Evolutionary conservation across 805 yeast species (phyloP).

Genomic region (Wickerhamomyces rabaulensis): DNA sequence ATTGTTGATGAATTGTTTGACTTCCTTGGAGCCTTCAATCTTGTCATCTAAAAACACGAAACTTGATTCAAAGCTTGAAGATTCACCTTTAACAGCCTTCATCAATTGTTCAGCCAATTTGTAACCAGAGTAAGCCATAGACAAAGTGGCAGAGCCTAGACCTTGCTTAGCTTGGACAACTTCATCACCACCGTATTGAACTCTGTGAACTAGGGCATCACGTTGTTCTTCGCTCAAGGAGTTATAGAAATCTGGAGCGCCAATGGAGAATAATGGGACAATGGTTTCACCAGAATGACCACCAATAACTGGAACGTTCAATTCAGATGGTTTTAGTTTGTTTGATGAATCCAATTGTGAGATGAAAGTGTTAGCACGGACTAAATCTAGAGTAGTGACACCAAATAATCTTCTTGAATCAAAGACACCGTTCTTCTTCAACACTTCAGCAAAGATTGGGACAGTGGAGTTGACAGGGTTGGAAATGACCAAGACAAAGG

Average conservation of each 20-base stretch:
- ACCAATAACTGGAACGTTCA: conserved; percentile 68
- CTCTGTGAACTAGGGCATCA: conserved; percentile 75
- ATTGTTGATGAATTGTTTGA: conserved; percentile 10
- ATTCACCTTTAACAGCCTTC: conserved; percentile 27
- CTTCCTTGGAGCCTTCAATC: conserved; percentile 20
- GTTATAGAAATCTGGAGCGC: conserved; percentile 41
- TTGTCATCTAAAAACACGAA: conserved; percentile 43
- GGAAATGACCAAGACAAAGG: conserved; percentile 62
- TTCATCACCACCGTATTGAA: conserved; percentile 96
- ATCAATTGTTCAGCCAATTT: conserved; percentile 56
- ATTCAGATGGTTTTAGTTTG: conserved; percentile 10
- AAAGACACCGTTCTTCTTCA: conserved; percentile 66
- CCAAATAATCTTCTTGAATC: conserved; percentile 76
- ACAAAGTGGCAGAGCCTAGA: conserved; percentile 89
- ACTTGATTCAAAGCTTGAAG: conserved; percentile 39
- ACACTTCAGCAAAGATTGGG: conserved; percentile 77
- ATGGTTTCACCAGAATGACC: conserved; percentile 96
- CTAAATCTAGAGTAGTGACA: conserved; percentile 76
- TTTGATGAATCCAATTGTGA: conserved; percentile 16
- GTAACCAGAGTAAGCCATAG: conserved; percentile 94
- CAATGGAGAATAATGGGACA: conserved; percentile 65
- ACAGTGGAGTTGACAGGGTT: conserved; percentile 85
- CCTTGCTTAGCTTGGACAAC: conserved; percentile 95
- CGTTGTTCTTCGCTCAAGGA: conserved; percentile 35
- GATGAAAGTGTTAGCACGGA: conserved; percentile 62